Evolutionary conservation across 129 eudicot species (phyloP), one percentile per base, ranked within the genome.

Genomic region (Dittrichia graveolens): DNA sequence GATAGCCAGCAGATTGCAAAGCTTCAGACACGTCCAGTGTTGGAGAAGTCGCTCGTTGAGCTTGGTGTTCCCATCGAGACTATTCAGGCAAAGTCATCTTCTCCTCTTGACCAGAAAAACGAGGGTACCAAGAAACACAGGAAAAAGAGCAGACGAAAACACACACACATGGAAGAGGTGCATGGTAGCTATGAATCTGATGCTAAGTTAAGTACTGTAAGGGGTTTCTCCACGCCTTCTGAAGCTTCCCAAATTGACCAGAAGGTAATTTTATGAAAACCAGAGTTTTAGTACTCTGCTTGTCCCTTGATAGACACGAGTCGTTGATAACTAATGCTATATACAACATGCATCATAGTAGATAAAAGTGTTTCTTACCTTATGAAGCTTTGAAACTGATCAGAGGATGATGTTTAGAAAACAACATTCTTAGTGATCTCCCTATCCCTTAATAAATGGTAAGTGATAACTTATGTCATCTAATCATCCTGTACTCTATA

Each of bases 1-100:
- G 99, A 95, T 85, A 86, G 87, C 72, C 99, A 95, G 79, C 99
- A 95, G 73, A 81, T 88, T 40, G 82, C 88, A 3, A 95, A 95
- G 84, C 85, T 95, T 67, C 89, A 81, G 54, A 84, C 81, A 37
- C 77, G 86, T 66, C 41, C 86, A 2, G 70, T 45, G 31, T 68
- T 95, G 84, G 96, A 95, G 83, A 91, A 72, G 61, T 84, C 90
- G 0, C 95, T 95, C 37, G 76, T 77, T 55, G 94, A 91, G 80
- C 97, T 95, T 79, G 99, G 99, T 73, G 87, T 83, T 16, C 96
- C 96, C n/a, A 39, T 78, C 16, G 96, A 88, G 62, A 73, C 81
- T 0, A 75, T 86, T 46, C 81, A 70, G 70, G 58, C 74, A 41
- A 82, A 79, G 70, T 74, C 60, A 19, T 72, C 84, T 13, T 40